phyloP scores from a whole-genome alignment of 2,329 filamentous ascomycete species.

The Botryotinia calthae region DNA sequence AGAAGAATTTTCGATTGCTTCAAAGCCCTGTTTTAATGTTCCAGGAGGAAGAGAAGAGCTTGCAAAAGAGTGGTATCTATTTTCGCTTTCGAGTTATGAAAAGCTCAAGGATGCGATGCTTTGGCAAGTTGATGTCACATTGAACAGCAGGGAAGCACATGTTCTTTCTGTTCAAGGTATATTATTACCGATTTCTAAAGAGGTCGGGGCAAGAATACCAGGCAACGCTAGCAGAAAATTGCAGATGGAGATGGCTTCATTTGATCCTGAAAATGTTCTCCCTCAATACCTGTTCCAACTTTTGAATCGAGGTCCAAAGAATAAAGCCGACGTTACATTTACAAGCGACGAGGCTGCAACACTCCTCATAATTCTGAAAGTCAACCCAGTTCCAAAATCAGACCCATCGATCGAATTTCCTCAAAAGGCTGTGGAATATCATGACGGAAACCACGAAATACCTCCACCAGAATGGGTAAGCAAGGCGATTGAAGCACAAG shows the following conservation, averaged over 20 bases:
- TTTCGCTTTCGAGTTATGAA: not conserved
- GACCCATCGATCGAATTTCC: not conserved
- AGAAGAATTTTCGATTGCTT: not conserved
- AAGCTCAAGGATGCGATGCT: not conserved
- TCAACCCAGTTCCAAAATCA: not conserved
- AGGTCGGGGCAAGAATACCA: not conserved
- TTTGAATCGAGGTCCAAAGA: not conserved
- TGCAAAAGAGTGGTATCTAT: not conserved
- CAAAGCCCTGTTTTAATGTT: not conserved
- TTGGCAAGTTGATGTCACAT: not conserved
- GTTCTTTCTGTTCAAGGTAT: not conserved
- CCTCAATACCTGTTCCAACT: not conserved
- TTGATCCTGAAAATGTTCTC: not conserved
- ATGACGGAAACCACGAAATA: not conserved
- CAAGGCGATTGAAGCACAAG: not conserved
- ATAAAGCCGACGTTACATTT: not conserved
- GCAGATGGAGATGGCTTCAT: not conserved
- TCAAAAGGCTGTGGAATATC: not conserved
- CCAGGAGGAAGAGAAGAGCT: not conserved
- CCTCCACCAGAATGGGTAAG: not conserved
- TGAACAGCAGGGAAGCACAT: not conserved
- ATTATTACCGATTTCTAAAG: not conserved
- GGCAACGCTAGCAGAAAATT: not conserved
- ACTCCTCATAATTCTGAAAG: not conserved
- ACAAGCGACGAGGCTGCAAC: not conserved